Percentiles rank a stretch among this genome's conserved stretches.
Evolutionary conservation across 129 eudicot species (phyloP).

Genomic region (Centaurea solstitialis): DNA sequence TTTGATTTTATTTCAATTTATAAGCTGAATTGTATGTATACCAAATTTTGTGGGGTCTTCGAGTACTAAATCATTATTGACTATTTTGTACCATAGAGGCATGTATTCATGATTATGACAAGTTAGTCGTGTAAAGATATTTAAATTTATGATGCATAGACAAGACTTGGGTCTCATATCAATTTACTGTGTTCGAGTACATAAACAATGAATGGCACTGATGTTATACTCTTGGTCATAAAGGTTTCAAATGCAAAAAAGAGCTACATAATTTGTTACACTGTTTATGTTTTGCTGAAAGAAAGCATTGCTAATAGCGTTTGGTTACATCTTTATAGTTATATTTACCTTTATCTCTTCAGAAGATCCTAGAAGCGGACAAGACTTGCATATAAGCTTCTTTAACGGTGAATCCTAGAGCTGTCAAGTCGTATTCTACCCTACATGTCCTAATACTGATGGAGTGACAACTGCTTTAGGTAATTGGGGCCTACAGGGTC

Average conservation of each 20-base stretch:
- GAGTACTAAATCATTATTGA: constrained; percentile 5
- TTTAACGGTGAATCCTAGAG: background rate
- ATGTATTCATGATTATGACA: constrained; percentile 13
- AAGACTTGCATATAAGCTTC: background rate
- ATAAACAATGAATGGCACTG: background rate
- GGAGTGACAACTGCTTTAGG: background rate
- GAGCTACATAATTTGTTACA: background rate
- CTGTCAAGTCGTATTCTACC: background rate
- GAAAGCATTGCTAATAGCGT: background rate
- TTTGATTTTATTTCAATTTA: background rate
- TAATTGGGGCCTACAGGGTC: background rate
- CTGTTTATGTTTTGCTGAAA: background rate
- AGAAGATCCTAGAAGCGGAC: background rate
- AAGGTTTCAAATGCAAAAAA: background rate
- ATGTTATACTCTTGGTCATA: background rate
- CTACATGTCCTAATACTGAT: background rate
- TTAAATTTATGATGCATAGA: background rate
- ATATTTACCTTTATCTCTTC: background rate
- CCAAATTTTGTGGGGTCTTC: background rate
- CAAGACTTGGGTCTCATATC: background rate
- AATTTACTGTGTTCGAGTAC: background rate
- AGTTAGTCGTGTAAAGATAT: background rate
- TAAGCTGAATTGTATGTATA: background rate
- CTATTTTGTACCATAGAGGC: background rate
- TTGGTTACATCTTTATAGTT: background rate